Evolutionary conservation across 208 protist species (phyloP).

Genomic region (Wallacemonas sp.): DNA sequence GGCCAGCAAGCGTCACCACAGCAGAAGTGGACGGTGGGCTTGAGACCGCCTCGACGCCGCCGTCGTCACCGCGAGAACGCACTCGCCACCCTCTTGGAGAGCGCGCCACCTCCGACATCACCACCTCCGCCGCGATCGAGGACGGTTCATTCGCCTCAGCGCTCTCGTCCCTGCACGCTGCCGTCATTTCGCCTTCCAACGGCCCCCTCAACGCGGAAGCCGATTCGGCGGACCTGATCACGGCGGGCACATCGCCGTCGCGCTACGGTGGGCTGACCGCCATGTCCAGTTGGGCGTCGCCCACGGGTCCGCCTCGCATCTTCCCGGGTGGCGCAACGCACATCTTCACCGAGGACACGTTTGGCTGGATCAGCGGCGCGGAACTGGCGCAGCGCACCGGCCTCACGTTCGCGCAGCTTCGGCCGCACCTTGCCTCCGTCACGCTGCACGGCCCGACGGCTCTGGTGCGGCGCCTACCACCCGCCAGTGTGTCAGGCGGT

Average conservation of each 20-base stretch:
- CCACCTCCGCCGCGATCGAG: background rate
- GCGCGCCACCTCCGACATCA: too few species aligned
- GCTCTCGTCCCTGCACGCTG: background rate
- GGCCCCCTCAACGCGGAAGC: background rate
- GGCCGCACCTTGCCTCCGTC: constrained; percentile 30
- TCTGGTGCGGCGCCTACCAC: constrained; percentile 23
- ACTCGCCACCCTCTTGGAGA: too few species aligned
- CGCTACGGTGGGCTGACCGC: too few species aligned
- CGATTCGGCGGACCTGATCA: background rate
- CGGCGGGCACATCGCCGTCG: background rate
- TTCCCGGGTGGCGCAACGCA: too few species aligned
- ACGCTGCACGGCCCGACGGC: constrained; percentile 23
- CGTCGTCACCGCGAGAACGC: too few species aligned
- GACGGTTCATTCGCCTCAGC: background rate
- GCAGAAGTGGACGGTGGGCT: background rate
- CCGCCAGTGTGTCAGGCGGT: too few species aligned
- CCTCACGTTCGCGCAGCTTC: constrained; percentile 36
- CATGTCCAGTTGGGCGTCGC: background rate
- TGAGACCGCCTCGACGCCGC: too few species aligned
- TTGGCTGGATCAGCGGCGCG: constrained; percentile 18
- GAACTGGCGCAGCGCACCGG: constrained; percentile 31
- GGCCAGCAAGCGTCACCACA: background rate
- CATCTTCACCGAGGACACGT: background rate
- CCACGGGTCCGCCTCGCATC: too few species aligned
- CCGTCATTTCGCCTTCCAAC: background rate